Base-by-base conservation (phyloP, 75 land plant genomes). In the Pinus albicaulis region DNA sequence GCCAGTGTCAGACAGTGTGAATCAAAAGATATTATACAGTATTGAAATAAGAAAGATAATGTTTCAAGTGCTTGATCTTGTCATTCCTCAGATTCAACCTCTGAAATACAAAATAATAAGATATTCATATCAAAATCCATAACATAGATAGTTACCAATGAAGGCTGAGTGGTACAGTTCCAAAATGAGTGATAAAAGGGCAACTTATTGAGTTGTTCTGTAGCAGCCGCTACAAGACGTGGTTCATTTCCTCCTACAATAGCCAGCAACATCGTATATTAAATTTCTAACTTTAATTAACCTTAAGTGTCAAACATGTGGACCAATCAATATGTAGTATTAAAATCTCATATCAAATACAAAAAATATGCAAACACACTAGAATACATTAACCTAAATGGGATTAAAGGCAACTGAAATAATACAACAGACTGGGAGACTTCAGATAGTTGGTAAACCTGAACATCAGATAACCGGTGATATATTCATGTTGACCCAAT, bases 111-210 rank as follows among this genome's bases (percentile, higher is more conserved):
- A 22, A 41, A 23, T 17, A 68, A 22, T 11, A 68, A 7, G 71
- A 13, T 19, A 41, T 41, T 68, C 23, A 19, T 13, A 68, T 68
- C 11, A 52, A 41, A 68, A 41, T 3, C 22, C 38, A 44, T 28
- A 57, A 44, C 38, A 17, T 34, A 10, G 28, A 59, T 75, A 53
- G 44, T 44, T 91, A 92, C 99, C 98, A 98, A 77, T 15, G 98
- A 83, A 20, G 94, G 96, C 74, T 85, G 82, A 63, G 99, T 89
- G 8, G 96, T 95, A 71, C 98, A 93, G 71, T 98, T 98, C 99
- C 99, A 98, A 76, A 98, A 98, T 72, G 98, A 95, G 57, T 98
- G 99, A 78, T 95, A 98, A 76, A 94, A 98, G 68, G 99, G 99
- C 81, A 98, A 80, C 11, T 63, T 92, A 69, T 92, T 91, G 60